Conservation (phyloP, 1,284 basidiomycete genomes). For the Wolfiporia cocos region DNA sequence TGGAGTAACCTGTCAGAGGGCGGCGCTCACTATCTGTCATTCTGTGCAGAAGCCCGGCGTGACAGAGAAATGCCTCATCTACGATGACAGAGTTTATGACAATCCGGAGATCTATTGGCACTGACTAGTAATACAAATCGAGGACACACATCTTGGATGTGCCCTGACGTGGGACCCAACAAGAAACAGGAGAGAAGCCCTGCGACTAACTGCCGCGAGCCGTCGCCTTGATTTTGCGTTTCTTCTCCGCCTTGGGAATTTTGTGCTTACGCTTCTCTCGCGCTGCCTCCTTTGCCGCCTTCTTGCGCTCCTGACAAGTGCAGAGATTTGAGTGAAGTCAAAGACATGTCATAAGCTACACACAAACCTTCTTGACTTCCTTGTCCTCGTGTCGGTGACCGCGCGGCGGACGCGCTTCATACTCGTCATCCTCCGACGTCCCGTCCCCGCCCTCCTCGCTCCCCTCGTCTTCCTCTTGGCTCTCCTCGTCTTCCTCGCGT, state of each 20-base stretch:
- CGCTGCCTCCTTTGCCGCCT: slow-evolving; percentile 80
- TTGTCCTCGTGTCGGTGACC: slow-evolving; percentile 90
- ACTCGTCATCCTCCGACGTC: slow-evolving; percentile 25
- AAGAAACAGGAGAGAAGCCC: neutral
- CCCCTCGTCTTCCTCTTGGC: slow-evolving; percentile 29
- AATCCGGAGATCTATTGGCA: too few species aligned
- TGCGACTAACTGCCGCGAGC: slow-evolving; percentile 18
- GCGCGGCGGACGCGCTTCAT: slow-evolving; percentile 53
- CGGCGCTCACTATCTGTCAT: too few species aligned
- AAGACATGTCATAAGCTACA: too few species aligned
- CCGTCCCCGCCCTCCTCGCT: slow-evolving; percentile 30
- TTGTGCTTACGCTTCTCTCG: slow-evolving; percentile 87
- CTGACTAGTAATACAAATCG: too few species aligned
- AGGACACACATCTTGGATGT: too few species aligned
- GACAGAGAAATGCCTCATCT: too few species aligned
- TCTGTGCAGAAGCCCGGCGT: too few species aligned
- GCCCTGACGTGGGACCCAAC: too few species aligned
- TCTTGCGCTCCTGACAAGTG: slow-evolving; percentile 74
- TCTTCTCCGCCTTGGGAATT: slow-evolving; percentile 93
- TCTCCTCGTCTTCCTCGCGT: slow-evolving; percentile 18
- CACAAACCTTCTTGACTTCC: slow-evolving; percentile 81
- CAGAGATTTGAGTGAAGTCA: too few species aligned
- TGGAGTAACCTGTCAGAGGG: too few species aligned
- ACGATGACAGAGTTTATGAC: too few species aligned
- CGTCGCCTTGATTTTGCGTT: slow-evolving; percentile 68